Conservation (phyloP, 2,329 filamentous ascomycete genomes). For the Aspergillus chevalieri region DNA sequence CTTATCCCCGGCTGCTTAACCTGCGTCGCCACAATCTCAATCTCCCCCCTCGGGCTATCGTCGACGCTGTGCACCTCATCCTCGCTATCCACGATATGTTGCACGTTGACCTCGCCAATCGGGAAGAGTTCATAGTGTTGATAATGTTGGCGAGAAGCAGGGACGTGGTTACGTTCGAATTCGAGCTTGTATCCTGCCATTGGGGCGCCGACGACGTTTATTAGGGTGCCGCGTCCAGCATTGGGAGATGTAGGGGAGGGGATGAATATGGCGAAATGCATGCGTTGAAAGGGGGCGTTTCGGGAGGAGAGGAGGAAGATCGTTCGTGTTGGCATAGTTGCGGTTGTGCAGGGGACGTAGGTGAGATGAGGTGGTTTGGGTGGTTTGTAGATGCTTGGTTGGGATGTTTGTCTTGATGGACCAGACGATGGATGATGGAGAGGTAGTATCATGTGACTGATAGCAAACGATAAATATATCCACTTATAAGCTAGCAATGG, state of each 20-base stretch:
- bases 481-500: no score
- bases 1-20: slow-evolving; percentile 24
- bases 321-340: slow-evolving; percentile 4
- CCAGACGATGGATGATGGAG: no score
- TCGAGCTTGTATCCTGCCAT: slow-evolving; percentile 26
- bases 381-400: no score
- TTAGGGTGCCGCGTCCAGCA: slow-evolving; percentile 17
- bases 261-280: slow-evolving; percentile 27
- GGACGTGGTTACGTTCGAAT: slow-evolving; percentile 24
- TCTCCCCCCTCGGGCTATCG: slow-evolving; percentile 13
- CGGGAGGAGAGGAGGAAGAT: slow-evolving; percentile 21
- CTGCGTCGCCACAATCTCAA: slow-evolving; percentile 23
- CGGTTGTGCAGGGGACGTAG: background rate
- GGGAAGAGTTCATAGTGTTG: slow-evolving; percentile 3
- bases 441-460: no score
- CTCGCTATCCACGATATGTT: slow-evolving; percentile 14
- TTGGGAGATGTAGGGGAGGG: slow-evolving; percentile 11
- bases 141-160: slow-evolving; percentile 4
- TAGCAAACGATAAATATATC: no score
- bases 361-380: background rate
- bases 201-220: slow-evolving; percentile 27
- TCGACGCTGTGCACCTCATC: slow-evolving; percentile 7
- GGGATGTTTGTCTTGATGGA: no score
- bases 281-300: slow-evolving; percentile 16
- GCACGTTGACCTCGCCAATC: slow-evolving; percentile 18